These are phyloP conservation scores for Rhododendron simsii DNA, from an alignment of 148 eudicot species.

Conservation along the genomic window DNA sequence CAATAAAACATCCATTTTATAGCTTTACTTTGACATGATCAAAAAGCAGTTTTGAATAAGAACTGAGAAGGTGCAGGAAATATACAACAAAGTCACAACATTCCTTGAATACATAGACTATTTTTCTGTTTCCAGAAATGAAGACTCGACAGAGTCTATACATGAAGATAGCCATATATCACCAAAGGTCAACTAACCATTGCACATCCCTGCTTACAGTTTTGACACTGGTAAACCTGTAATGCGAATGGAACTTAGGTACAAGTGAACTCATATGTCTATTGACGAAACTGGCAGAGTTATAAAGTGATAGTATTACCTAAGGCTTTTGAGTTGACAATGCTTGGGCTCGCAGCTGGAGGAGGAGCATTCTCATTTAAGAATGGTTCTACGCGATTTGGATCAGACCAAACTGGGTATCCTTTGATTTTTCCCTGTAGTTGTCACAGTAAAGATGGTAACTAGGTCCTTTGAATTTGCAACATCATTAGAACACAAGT, in stretches of 20 bases:
- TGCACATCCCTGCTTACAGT: constrained; percentile 29
- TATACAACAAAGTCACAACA: neutral
- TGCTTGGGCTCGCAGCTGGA: constrained; percentile 94
- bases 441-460: neutral
- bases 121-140: neutral
- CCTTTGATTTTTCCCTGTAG: constrained; percentile 84
- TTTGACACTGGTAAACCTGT: constrained; percentile 78
- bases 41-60: neutral
- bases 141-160: neutral
- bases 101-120: neutral
- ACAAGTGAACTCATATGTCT: neutral
- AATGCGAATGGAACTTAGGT: neutral
- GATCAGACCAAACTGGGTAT: constrained; percentile 78
- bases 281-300: neutral
- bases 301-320: constrained; percentile 29
- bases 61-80: neutral
- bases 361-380: constrained; percentile 71
- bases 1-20: neutral
- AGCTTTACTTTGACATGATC: neutral
- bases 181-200: neutral
- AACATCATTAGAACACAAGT: neutral
- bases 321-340: constrained; percentile 80
- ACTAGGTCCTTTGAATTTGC: neutral
- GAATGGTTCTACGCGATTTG: constrained; percentile 72
- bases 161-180: neutral